Conservation (phyloP, 2,329 filamentous ascomycete species). For the Claviceps africana region DNA sequence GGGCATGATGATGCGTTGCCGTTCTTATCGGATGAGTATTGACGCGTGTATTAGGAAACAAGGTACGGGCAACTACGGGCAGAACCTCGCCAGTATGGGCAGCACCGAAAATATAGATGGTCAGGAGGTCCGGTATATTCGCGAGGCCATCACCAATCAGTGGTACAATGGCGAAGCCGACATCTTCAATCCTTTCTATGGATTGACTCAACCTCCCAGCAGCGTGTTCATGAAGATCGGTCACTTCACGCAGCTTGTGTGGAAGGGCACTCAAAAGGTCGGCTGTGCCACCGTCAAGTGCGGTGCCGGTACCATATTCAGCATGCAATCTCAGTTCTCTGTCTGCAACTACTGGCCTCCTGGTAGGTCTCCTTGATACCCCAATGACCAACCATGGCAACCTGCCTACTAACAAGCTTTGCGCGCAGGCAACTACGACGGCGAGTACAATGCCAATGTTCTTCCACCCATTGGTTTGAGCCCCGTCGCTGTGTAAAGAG, state of each 20-base stretch:
- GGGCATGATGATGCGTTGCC: background rate
- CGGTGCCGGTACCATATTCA: slow-evolving; percentile 30
- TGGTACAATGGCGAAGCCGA: slow-evolving; percentile 78
- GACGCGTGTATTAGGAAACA: slow-evolving; percentile 30
- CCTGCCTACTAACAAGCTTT: background rate
- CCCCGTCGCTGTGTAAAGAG: slow-evolving; percentile 15
- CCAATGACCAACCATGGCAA: background rate
- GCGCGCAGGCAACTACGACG: background rate
- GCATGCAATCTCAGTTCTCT: slow-evolving; percentile 53
- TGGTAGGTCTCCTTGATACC: slow-evolving; percentile 37
- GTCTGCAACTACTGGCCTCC: slow-evolving; percentile 77
- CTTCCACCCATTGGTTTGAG: slow-evolving; percentile 20
- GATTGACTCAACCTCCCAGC: slow-evolving; percentile 42
- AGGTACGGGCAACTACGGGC: slow-evolving; percentile 59
- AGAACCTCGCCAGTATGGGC: slow-evolving; percentile 70
- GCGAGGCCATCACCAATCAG: slow-evolving; percentile 58
- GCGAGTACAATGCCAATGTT: slow-evolving; percentile 26
- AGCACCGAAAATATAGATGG: slow-evolving; percentile 23
- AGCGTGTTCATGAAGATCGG: slow-evolving; percentile 52
- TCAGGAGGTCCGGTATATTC: slow-evolving; percentile 39
- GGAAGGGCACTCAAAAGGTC: slow-evolving; percentile 23
- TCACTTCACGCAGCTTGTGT: slow-evolving; percentile 31
- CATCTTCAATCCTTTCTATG: slow-evolving; percentile 44
- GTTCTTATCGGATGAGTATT: slow-evolving; percentile 11
- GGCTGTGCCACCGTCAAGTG: slow-evolving; percentile 59